Conservation (phyloP, 257 asterid genomes). For the Mentha longifolia region DNA sequence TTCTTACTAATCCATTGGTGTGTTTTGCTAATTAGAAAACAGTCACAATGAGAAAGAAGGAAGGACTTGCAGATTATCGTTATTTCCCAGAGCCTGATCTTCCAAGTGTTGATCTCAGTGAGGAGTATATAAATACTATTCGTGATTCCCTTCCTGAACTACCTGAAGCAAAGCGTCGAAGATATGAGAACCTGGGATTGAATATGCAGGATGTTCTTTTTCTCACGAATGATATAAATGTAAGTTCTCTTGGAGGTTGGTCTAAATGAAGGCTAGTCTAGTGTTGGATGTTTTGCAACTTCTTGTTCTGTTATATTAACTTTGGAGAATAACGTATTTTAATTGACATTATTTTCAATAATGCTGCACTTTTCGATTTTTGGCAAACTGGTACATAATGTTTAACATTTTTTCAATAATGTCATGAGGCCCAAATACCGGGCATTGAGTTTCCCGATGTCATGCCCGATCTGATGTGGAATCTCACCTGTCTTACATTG, state of each 20-base stretch:
- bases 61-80: slow-evolving; percentile 96
- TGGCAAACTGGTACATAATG: no score
- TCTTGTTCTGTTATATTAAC: no score
- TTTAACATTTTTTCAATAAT: no score
- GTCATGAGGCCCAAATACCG: no score
- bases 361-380: no score
- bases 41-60: slow-evolving; percentile 95
- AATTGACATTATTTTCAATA: no score
- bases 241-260: slow-evolving; percentile 42
- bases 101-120: slow-evolving; percentile 77
- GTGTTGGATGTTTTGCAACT: slow-evolving; percentile 7
- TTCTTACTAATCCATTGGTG: slow-evolving; percentile 30
- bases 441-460: no score
- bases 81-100: slow-evolving; percentile 99
- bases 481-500: no score
- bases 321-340: no score
- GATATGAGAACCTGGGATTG: slow-evolving; percentile 81
- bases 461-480: no score
- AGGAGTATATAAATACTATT: slow-evolving; percentile 62
- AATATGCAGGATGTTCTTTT: slow-evolving; percentile 98
- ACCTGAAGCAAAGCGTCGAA: slow-evolving; percentile 89
- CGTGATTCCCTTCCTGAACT: slow-evolving; percentile 84
- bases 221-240: slow-evolving; percentile 77
- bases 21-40: slow-evolving; percentile 68
- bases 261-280: background rate